Conservation (phyloP, 768 basidiomycete species). For the Phaffia australis region DNA sequence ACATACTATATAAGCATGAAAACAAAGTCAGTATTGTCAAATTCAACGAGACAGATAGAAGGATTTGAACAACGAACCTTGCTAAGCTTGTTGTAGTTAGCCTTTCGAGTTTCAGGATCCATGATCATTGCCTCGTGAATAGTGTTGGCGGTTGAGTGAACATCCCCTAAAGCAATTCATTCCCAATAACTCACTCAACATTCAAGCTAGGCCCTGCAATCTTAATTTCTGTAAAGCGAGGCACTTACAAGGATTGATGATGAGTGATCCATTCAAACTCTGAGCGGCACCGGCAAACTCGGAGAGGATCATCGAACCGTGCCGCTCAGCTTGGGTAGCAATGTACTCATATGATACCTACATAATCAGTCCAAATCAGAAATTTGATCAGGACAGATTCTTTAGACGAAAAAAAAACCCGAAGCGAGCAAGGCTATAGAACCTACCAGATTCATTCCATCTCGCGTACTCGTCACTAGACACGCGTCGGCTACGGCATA, state of each 20-base stretch:
- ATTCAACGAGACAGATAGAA: background rate
- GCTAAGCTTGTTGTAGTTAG: constrained; percentile 91
- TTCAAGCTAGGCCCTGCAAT: constrained; percentile 32
- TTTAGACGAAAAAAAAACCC: no score
- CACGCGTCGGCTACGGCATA: constrained; percentile 96
- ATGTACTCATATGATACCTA: constrained; percentile 99
- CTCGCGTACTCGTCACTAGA: constrained; percentile 84
- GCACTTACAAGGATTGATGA: constrained; percentile 70
- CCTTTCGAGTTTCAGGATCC: constrained; percentile 66
- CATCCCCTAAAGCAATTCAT: constrained; percentile 52
- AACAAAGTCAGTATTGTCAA: background rate
- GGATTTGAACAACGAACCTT: constrained; percentile 43
- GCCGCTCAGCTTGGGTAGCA: constrained; percentile 80
- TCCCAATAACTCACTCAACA: background rate
- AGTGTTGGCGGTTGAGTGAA: constrained; percentile 95
- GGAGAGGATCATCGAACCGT: constrained; percentile 94
- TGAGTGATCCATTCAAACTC: constrained; percentile 76
- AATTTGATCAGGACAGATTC: background rate
- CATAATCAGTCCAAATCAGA: background rate
- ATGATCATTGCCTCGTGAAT: constrained; percentile 91
- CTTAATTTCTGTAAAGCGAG: constrained; percentile 8
- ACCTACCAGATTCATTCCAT: constrained; percentile 96
- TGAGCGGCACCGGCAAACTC: constrained; percentile 98
- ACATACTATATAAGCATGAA: constrained; percentile 49
- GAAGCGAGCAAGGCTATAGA: constrained; percentile 3